Base-by-base conservation (phyloP, 768 basidiomycete genomes). In the Lepiota brunneoincarnata region DNA sequence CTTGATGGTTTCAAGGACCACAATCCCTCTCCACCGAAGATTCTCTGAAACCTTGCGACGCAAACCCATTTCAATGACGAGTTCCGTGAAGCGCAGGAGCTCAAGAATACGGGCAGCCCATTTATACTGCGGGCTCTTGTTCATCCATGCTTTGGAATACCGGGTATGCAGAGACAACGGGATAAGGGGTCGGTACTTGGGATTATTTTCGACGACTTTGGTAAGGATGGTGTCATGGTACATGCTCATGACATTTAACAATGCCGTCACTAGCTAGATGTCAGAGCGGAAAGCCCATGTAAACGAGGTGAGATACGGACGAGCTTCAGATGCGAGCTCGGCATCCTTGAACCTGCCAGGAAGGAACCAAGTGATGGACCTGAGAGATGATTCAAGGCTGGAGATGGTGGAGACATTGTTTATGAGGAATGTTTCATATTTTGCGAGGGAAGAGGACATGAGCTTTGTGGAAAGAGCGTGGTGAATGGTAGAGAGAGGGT, bases 271-370 rank as follows among this genome's bases (percentile, higher is more conserved):
- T 98, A 67, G 56, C 59, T 54, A 58, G 54, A 51, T 55, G 45
- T 60, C 50, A 58, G 57, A 59, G 53, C 53, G 36, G n/a, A 49
- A 31, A 18, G 39, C 58, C 50, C 4, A 35, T 31, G 38, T 48
- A 36, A 35, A 36, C 57, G 56, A 62, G 41, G 56, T 57, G 46
- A 51, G 51, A 43, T 57, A 90, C 93, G 79, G 61, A 96, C 95
- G 76, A 64, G 89, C 84, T 81, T 98, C 96, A 11, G 93, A 93
- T 56, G 91, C 94, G 46, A 98, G 75, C 69, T 98, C 95, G 42
- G 94, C 93, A 78, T 98, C 95, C 71, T 93, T 93, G 81, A 98
- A 98, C 59, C 94, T 82, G 56, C 95, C 95, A 40, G 96, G 96
- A 40, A 98, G 74, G 63, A 98, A 86, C 94, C 95, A 98, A 42